Evolutionary conservation across 306 rosid genomes (phyloP).

Genomic region (Bauhinia variegata): DNA sequence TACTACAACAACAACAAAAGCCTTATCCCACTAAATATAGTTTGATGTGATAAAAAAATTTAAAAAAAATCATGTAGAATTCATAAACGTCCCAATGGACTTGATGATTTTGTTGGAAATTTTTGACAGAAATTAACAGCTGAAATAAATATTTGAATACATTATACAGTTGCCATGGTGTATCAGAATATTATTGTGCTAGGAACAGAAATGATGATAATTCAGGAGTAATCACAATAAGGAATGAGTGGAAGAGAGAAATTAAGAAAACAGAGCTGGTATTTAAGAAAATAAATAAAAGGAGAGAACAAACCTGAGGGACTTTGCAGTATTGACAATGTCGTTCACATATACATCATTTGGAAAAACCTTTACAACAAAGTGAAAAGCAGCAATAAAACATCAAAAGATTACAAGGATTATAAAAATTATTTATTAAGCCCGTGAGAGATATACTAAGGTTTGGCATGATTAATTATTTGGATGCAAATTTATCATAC

Average conservation of each 20-base stretch:
- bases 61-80: background rate
- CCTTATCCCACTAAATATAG: too few species aligned
- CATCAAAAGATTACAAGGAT: conserved; percentile 25
- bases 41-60: background rate
- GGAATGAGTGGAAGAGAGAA: conserved; percentile 1
- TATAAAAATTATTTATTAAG: conserved; percentile 7
- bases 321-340: conserved; percentile 66
- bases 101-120: background rate
- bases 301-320: conserved; percentile 60
- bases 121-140: background rate
- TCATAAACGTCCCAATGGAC: background rate
- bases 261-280: background rate
- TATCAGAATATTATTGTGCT: too few species aligned
- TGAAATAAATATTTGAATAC: background rate
- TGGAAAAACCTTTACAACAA: conserved; percentile 72
- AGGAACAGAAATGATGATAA: conserved; percentile 7
- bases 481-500: too few species aligned
- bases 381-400: conserved; percentile 30
- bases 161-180: background rate
- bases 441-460: background rate
- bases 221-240: conserved; percentile 16
- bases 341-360: conserved; percentile 65
- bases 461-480: too few species aligned
- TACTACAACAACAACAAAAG: too few species aligned
- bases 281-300: background rate